Evolutionary conservation across 495 filamentous ascomycete species (phyloP).

Genomic region (Astrothelium macrocarpum): DNA sequence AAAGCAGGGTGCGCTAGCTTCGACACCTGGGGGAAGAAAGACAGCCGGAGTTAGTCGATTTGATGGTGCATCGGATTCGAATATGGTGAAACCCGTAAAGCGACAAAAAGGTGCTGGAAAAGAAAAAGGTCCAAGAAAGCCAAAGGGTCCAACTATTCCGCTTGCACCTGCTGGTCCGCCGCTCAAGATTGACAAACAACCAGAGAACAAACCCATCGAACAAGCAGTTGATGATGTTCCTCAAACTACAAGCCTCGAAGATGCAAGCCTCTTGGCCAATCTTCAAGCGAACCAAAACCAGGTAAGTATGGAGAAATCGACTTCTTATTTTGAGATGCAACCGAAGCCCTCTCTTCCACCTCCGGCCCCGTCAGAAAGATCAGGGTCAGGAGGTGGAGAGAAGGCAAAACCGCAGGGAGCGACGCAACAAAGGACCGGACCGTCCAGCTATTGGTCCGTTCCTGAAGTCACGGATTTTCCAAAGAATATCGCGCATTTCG

Average conservation of each 20-base stretch:
- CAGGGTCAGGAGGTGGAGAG: background rate
- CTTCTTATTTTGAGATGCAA: conserved; percentile 4
- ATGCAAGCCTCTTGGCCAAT: conserved; percentile 19
- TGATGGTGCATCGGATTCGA: conserved; percentile 15
- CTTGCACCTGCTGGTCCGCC: conserved; percentile 28
- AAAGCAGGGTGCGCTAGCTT: conserved; percentile 32
- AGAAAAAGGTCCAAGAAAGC: conserved; percentile 24
- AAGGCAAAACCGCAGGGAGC: background rate
- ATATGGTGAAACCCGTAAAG: conserved; percentile 26
- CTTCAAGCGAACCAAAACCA: conserved; percentile 13
- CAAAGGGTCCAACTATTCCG: conserved; percentile 27
- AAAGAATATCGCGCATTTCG: conserved; percentile 66
- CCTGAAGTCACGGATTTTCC: conserved; percentile 80
- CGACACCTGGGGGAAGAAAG: conserved; percentile 28
- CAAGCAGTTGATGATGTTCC: conserved; percentile 11
- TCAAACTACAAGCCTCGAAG: conserved; percentile 13
- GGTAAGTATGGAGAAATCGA: background rate
- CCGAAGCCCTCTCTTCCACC: background rate
- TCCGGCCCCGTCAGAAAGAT: conserved; percentile 7
- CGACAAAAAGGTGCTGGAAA: conserved; percentile 18
- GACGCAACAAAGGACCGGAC: conserved; percentile 26
- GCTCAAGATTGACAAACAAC: conserved; percentile 16
- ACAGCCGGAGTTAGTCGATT: conserved; percentile 9
- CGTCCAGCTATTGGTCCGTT: conserved; percentile 97
- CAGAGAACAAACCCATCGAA: background rate